phyloP scores from a whole-genome alignment of 148 eudicot species.

The Camellia japonica region DNA sequence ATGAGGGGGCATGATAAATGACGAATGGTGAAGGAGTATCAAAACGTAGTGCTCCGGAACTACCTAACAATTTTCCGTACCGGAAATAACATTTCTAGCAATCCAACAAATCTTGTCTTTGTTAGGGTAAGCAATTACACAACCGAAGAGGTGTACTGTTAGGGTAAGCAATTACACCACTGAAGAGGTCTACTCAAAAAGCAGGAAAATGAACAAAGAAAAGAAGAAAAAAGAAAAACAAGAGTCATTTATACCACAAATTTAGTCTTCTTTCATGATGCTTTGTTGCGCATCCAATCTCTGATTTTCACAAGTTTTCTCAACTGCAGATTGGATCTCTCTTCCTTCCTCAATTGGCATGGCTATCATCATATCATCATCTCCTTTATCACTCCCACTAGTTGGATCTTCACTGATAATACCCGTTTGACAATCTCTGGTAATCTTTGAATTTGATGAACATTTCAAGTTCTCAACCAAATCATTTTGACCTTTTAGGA shows the following conservation, averaged over 20 bases:
- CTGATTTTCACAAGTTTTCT: slow-evolving; percentile 14
- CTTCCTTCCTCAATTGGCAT: slow-evolving; percentile 6
- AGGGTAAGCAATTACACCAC: not conserved
- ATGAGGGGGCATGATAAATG: too few species aligned
- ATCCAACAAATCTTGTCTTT: slow-evolving; percentile 1
- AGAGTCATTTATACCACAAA: not conserved
- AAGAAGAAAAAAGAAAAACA: not conserved
- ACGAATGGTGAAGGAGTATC: too few species aligned
- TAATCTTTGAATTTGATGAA: slow-evolving; percentile 10
- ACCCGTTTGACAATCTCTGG: slow-evolving; percentile 4
- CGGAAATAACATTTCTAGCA: not conserved
- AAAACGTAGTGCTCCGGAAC: too few species aligned
- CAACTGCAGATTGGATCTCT: slow-evolving; percentile 7
- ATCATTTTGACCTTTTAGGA: slow-evolving; percentile 11
- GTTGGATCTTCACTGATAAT: slow-evolving; percentile 5
- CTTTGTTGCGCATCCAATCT: slow-evolving; percentile 9
- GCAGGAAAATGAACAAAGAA: not conserved
- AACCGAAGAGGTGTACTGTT: not conserved
- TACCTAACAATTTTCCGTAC: too few species aligned
- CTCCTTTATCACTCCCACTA: not conserved
- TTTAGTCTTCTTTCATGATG: not conserved
- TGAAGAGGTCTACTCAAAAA: not conserved
- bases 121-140: not conserved
- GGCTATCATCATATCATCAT: not conserved
- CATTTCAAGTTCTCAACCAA: slow-evolving; percentile 13